These are phyloP conservation scores for Chionographis japonica DNA, from an alignment of 106 monocot species.

Conservation along the genomic window DNA sequence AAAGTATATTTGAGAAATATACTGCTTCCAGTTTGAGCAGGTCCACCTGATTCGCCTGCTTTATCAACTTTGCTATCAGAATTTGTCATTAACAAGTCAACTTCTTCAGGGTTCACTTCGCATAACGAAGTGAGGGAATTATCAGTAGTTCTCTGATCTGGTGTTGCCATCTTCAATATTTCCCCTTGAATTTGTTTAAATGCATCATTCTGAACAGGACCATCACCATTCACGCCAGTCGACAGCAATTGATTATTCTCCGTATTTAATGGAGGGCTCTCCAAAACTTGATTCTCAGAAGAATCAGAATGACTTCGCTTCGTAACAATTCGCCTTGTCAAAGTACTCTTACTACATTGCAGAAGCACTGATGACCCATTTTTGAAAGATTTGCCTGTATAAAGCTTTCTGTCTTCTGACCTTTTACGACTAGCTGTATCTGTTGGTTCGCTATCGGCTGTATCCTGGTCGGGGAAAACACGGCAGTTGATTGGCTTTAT, in stretches of 20 bases:
- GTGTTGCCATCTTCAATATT: background rate
- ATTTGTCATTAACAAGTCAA: background rate
- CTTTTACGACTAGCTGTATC: background rate
- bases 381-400: background rate
- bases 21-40: conserved; percentile 10
- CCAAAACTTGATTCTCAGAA: background rate
- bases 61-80: conserved; percentile 4
- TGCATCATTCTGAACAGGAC: background rate
- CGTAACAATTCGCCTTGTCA: background rate
- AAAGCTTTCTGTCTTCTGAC: background rate
- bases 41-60: conserved; percentile 2
- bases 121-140: background rate
- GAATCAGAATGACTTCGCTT: background rate
- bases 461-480: background rate
- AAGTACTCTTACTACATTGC: background rate
- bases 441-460: background rate
- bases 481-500: background rate
- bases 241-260: background rate
- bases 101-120: conserved; percentile 5
- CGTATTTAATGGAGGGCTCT: background rate
- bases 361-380: background rate
- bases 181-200: background rate
- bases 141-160: background rate
- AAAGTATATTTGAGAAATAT: conserved; percentile 42
- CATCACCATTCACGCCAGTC: background rate